These are phyloP conservation scores for Staphylotrichum tortipilum DNA, from an alignment of 495 filamentous ascomycete genomes.

Conservation along the genomic window DNA sequence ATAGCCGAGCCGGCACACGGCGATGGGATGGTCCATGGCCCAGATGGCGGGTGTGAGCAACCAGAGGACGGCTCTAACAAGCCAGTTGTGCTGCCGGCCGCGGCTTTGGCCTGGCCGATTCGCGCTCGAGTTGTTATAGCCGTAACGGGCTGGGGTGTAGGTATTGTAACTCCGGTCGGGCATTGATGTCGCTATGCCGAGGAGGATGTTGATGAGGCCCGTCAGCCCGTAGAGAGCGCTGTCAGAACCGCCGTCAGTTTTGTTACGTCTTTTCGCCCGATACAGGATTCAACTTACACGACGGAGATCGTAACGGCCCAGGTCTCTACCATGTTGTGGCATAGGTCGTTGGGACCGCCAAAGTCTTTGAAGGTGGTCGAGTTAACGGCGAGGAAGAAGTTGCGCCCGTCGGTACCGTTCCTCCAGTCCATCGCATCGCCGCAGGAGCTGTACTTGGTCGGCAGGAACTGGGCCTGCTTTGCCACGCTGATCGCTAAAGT, in stretches of 20 bases:
- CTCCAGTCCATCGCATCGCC: neutral
- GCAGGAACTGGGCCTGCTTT: neutral
- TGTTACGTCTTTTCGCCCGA: neutral
- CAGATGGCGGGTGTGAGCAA: no score
- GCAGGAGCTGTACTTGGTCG: neutral
- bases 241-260: no score
- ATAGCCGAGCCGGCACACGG: no score
- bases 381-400: conserved; percentile 1
- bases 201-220: neutral
- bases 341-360: neutral
- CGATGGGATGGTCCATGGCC: no score
- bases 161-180: no score
- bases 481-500: neutral
- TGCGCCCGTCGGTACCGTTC: conserved; percentile 3
- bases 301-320: neutral
- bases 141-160: no score
- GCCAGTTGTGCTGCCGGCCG: no score
- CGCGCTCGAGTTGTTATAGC: no score
- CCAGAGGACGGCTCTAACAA: no score
- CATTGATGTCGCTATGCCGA: no score
- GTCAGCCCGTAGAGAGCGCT: neutral
- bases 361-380: neutral
- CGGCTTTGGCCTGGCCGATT: no score
- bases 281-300: neutral
- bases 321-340: neutral